These are phyloP conservation scores for Rhizophora mangle DNA, from an alignment of 345 rosid species.

Conservation along the genomic window DNA sequence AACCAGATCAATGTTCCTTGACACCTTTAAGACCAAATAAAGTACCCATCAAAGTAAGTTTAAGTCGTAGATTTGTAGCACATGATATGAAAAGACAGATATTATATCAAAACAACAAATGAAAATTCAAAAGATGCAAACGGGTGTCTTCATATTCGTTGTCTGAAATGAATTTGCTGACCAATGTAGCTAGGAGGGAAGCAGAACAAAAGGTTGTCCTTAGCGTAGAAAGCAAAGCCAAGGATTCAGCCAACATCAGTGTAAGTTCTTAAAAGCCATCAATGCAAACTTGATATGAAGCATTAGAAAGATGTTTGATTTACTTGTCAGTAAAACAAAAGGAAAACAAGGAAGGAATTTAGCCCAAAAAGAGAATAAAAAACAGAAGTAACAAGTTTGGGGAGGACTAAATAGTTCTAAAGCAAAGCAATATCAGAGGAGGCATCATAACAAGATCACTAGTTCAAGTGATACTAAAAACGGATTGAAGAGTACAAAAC, in stretches of 20 bases:
- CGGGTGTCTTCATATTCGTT: neutral
- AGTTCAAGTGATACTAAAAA: neutral
- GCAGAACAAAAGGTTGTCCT: neutral
- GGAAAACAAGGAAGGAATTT: no score
- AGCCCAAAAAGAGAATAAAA: neutral
- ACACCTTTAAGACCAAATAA: slow-evolving; percentile 39
- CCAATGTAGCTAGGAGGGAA: neutral
- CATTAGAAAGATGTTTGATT: no score
- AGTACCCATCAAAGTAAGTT: neutral
- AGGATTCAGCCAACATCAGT: no score
- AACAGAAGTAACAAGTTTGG: neutral
- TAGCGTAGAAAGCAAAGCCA: no score
- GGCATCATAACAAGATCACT: neutral
- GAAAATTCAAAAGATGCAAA: neutral
- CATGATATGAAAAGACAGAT: neutral
- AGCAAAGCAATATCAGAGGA: slow-evolving; percentile 17
- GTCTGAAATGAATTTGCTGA: neutral
- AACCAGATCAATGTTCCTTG: slow-evolving; percentile 82
- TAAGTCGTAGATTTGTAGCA: neutral
- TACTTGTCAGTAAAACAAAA: no score
- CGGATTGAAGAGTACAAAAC: neutral
- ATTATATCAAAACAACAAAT: neutral
- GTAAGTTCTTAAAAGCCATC: no score
- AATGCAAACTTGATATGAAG: no score
- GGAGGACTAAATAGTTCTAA: neutral